These are phyloP conservation scores for Camellia granthamiana DNA, from an alignment of 148 eudicot species.

Conservation along the genomic window DNA sequence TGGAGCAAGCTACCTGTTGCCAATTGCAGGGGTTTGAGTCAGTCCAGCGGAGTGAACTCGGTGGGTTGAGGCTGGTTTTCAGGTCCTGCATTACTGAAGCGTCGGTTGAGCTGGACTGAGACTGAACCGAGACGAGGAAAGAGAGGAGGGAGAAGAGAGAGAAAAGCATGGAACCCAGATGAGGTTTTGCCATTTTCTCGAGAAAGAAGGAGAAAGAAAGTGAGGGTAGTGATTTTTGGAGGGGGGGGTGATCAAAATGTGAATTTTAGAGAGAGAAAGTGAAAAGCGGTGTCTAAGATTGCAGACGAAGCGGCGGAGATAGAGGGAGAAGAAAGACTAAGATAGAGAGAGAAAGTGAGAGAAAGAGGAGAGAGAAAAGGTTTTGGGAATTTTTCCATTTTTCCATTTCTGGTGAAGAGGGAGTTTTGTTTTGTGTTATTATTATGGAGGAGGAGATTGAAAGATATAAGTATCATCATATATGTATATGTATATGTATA, in stretches of 20 bases:
- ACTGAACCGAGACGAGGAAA: conserved; percentile 3
- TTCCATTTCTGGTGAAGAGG: too few relatives aligned
- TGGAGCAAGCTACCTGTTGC: conserved; percentile 41
- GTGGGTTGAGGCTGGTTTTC: conserved; percentile 37
- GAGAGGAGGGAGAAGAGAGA: background rate
- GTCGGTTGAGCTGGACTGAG: conserved; percentile 39
- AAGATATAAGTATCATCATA: too few relatives aligned
- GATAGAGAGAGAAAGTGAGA: too few relatives aligned
- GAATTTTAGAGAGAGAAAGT: conserved; percentile 3
- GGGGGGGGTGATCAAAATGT: background rate
- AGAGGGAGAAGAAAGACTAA: background rate
- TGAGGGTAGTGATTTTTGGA: background rate
- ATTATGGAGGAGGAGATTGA: too few relatives aligned
- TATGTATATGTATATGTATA: too few relatives aligned
- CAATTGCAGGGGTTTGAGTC: conserved; percentile 58
- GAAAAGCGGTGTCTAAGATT: background rate
- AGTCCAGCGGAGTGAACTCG: conserved; percentile 54
- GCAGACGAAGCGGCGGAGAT: conserved; percentile 25
- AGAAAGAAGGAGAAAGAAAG: background rate
- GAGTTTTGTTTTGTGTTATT: too few relatives aligned
- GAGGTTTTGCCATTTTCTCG: conserved; percentile 16
- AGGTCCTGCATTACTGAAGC: conserved; percentile 55
- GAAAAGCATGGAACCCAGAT: conserved; percentile 1
- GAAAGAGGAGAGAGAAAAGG: too few relatives aligned
- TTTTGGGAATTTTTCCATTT: too few relatives aligned